phyloP scores from a whole-genome alignment of 495 filamentous ascomycete species.

The Neurospora sp. region DNA sequence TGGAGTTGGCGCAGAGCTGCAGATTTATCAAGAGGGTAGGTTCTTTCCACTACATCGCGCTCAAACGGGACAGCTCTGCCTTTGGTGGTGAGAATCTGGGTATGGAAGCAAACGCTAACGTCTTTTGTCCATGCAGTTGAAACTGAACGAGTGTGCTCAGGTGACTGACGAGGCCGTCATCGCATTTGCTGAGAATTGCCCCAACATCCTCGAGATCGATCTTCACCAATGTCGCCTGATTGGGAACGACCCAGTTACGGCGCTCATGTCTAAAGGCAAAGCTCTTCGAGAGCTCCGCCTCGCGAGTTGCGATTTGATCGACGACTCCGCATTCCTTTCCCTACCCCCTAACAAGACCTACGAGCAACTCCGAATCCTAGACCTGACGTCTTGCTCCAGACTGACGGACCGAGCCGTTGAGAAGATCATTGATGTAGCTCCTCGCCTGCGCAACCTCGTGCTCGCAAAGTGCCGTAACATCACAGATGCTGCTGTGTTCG shows the following conservation, averaged over 20 bases:
- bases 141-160: conserved; percentile 80
- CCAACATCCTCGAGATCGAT: conserved; percentile 91
- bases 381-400: conserved; percentile 76
- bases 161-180: conserved; percentile 69
- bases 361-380: conserved; percentile 84
- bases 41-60: conserved; percentile 4
- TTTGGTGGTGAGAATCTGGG: neutral
- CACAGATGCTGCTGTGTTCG: conserved; percentile 78
- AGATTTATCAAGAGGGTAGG: conserved; percentile 78
- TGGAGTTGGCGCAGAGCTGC: conserved; percentile 73
- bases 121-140: conserved; percentile 49
- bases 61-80: neutral
- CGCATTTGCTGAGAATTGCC: conserved; percentile 79
- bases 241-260: conserved; percentile 68
- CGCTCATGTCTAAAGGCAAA: conserved; percentile 61
- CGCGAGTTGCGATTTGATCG: conserved; percentile 70
- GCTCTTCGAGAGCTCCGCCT: conserved; percentile 83
- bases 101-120: conserved; percentile 15
- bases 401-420: conserved; percentile 79
- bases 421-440: conserved; percentile 75
- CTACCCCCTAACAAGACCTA: conserved; percentile 60
- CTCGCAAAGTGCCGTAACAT: conserved; percentile 89
- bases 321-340: conserved; percentile 74
- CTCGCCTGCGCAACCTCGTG: conserved; percentile 82
- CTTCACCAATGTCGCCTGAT: conserved; percentile 75